Percentiles rank a stretch among this genome's conserved stretches.
Conservation (phyloP, 345 rosid species). For the Syzygium oleosum region DNA sequence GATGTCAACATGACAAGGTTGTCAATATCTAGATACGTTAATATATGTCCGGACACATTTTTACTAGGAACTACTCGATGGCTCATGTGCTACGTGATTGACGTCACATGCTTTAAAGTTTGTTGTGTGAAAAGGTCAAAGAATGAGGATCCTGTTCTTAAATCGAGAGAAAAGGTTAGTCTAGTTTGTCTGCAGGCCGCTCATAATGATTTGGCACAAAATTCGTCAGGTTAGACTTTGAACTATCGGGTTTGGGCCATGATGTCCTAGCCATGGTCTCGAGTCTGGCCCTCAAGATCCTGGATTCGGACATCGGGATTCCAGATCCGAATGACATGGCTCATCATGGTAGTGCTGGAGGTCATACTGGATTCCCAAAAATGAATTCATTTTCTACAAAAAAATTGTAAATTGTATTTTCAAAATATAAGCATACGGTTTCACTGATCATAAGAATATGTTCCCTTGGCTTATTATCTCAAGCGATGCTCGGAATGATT, state of each 20-base stretch:
- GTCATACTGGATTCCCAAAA: neutral
- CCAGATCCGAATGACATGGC: neutral
- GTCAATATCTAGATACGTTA: neutral
- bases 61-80: neutral
- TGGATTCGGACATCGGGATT: neutral
- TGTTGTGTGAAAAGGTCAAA: neutral
- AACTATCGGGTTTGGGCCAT: neutral
- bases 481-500: neutral
- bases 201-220: neutral
- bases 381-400: neutral
- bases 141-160: neutral
- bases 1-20: neutral
- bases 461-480: neutral
- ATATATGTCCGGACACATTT: neutral
- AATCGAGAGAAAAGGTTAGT: neutral
- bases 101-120: neutral
- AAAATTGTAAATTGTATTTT: neutral
- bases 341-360: neutral
- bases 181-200: neutral
- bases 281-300: neutral
- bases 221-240: neutral
- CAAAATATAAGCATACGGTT: neutral
- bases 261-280: neutral
- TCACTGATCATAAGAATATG: accelerated
- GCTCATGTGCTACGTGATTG: neutral